Percentiles rank a stretch among this genome's conserved stretches.
phyloP scores from a whole-genome alignment of 768 basidiomycete genomes.

The Suillus paluster region DNA sequence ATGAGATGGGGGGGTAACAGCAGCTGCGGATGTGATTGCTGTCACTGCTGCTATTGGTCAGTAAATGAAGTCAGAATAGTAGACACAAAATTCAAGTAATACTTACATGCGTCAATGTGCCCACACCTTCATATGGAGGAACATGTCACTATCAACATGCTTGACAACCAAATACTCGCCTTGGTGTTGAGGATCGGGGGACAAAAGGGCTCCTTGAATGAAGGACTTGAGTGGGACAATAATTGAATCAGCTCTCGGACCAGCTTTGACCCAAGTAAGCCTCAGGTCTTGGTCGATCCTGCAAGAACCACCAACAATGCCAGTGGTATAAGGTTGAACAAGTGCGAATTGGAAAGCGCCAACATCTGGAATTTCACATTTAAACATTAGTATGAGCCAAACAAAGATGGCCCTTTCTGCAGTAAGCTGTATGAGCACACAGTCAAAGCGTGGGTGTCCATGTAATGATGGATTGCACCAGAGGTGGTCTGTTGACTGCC shows the following conservation, averaged over 20 bases:
- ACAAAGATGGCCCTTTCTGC: conserved; percentile 13
- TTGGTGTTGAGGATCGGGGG: conserved; percentile 18
- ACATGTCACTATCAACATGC: conserved; percentile 36
- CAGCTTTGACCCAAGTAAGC: conserved; percentile 16
- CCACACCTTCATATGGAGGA: conserved; percentile 8
- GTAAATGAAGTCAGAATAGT: too few species aligned
- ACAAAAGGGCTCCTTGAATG: conserved; percentile 22
- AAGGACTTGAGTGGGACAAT: conserved; percentile 24
- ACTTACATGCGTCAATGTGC: neutral
- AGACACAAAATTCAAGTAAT: too few species aligned
- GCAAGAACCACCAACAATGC: neutral
- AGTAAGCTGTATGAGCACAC: conserved; percentile 25
- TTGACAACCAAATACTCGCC: conserved; percentile 33
- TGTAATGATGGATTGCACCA: conserved; percentile 36
- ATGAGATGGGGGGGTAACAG: too few species aligned
- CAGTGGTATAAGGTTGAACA: conserved; percentile 23
- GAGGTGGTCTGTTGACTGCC: conserved; percentile 29
- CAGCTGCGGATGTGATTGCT: too few species aligned
- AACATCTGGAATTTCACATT: conserved; percentile 14
- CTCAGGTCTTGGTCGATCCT: conserved; percentile 27
- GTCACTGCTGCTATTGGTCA: too few species aligned
- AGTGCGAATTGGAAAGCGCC: conserved; percentile 20
- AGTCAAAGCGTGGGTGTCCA: conserved; percentile 27
- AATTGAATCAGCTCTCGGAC: conserved; percentile 8
- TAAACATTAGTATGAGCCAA: conserved; percentile 27